Evolutionary conservation across 2,329 filamentous ascomycete species (phyloP).

Genomic region (Coleophoma crateriformis): DNA sequence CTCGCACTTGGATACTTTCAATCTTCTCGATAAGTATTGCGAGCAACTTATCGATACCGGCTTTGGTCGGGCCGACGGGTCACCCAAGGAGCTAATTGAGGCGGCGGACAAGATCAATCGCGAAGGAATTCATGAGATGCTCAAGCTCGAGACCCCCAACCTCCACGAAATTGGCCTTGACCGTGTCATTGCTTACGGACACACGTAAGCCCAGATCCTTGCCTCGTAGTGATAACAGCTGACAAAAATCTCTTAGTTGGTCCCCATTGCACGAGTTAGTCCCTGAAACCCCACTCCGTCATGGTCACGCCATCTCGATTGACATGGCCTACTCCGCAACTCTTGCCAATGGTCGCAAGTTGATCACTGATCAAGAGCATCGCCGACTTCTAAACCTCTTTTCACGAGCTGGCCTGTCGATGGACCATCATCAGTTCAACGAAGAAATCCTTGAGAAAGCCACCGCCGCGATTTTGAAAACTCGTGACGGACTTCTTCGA

Average conservation of each 20-base stretch:
- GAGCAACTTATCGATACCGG: constrained; percentile 60
- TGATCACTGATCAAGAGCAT: constrained; percentile 56
- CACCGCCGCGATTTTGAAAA: constrained; percentile 65
- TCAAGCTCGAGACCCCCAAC: constrained; percentile 68
- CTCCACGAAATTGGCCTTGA: constrained; percentile 69
- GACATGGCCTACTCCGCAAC: constrained; percentile 74
- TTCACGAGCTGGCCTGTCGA: constrained; percentile 63
- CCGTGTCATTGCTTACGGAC: constrained; percentile 68
- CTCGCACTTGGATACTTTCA: constrained; percentile 59
- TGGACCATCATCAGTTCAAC: constrained; percentile 66
- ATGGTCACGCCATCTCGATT: constrained; percentile 70
- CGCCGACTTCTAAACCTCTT: constrained; percentile 59
- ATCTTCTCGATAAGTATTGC: constrained; percentile 63
- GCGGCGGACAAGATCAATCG: constrained; percentile 63
- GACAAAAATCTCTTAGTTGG: constrained; percentile 41
- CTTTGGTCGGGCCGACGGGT: constrained; percentile 57
- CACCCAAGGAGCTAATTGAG: constrained; percentile 46
- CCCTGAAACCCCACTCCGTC: constrained; percentile 61
- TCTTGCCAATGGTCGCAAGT: constrained; percentile 55
- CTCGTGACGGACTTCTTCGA: constrained; percentile 61
- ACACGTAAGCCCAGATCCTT: constrained; percentile 45
- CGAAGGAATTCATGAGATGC: constrained; percentile 67
- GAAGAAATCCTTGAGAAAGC: constrained; percentile 59
- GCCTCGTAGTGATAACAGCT: neutral
- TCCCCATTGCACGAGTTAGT: constrained; percentile 67